Evolutionary conservation across 2,329 filamentous ascomycete genomes (phyloP), one percentile per base, ranked within the genome.

Genomic region (Amauroascus niger): DNA sequence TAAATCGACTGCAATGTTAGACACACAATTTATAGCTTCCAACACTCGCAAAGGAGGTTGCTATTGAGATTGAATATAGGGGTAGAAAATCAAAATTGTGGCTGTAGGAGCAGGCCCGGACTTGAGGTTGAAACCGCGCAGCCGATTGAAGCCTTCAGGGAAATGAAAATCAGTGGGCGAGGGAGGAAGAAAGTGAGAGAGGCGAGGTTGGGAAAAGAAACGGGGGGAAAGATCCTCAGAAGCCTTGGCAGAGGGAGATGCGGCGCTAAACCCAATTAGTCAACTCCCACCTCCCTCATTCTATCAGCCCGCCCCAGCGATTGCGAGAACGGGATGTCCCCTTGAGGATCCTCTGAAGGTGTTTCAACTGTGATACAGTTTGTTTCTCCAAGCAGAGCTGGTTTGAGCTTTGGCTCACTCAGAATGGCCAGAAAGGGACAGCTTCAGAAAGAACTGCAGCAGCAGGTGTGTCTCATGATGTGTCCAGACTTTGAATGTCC

Each of bases 361-460:
- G 24, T 26, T 20, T 50, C 41, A 32, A 18, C 46, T 18, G 30
- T 13, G 41, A 51, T 35, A 43, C 7, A 8, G 5, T 33, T 51
- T 35, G 37, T 44, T 43, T 24, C 13, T 24, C n/a, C 18, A 24
- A 44, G 28, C 4, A 39, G 28, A n/a, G 6, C 26, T 37, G n/a
- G 18, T 18, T 39, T 46, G 20, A 8, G 43, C 20, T 28, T 30
- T 30, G 13, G 13, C 45, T 37, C 16, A 49, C 35, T 22, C n/a
- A 30, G 43, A 59, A 72, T 72, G 70, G 61, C 65, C 49, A 63
- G 63, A 54, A 71, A 66, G 56, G 88, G 43, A 6, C 40, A 46
- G 11, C 26, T n/a, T 11, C 52, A 54, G 32, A 49, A 55, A 37
- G 47, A 45, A 40, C 45, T 20, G 22, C 53, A 55, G 37, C 49